These are phyloP conservation scores for Bombardia bombarda DNA, from an alignment of 495 filamentous ascomycete species.

Conservation along the genomic window DNA sequence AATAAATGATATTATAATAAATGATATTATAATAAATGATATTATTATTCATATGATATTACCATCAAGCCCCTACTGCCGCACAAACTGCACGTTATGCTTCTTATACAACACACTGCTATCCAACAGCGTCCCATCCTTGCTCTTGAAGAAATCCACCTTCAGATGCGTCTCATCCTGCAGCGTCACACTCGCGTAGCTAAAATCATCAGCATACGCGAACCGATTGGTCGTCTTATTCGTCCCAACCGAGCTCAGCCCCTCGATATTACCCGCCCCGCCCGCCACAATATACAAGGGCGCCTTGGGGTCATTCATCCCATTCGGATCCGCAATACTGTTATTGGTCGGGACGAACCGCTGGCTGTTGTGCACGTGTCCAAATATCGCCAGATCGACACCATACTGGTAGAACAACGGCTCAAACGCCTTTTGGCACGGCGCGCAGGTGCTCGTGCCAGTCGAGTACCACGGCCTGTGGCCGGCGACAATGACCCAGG, in stretches of 20 bases:
- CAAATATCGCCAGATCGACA: slow-evolving; percentile 54
- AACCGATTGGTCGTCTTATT: slow-evolving; percentile 42
- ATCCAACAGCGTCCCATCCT: slow-evolving; percentile 45
- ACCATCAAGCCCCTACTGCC: slow-evolving; percentile 20
- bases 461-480: slow-evolving; percentile 55
- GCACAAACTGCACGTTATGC: slow-evolving; percentile 41
- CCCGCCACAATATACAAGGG: slow-evolving; percentile 50
- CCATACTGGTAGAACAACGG: slow-evolving; percentile 49
- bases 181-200: slow-evolving; percentile 37
- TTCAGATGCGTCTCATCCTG: slow-evolving; percentile 21
- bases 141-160: slow-evolving; percentile 37
- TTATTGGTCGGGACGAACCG: slow-evolving; percentile 27
- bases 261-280: slow-evolving; percentile 35
- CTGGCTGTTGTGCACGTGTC: slow-evolving; percentile 46
- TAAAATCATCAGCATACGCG: slow-evolving; percentile 49
- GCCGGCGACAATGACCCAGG: slow-evolving; percentile 52
- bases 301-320: slow-evolving; percentile 43
- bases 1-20: too few species aligned
- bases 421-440: slow-evolving; percentile 53
- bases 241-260: slow-evolving; percentile 27
- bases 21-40: not conserved
- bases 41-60: not conserved
- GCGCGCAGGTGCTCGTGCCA: slow-evolving; percentile 31
- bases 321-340: slow-evolving; percentile 33
- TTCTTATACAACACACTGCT: slow-evolving; percentile 44